Percentiles rank a stretch among this genome's conserved stretches.
These are phyloP conservation scores for Arxiozyma bovina DNA, from an alignment of 1,139 yeast species.

Conservation along the genomic window DNA sequence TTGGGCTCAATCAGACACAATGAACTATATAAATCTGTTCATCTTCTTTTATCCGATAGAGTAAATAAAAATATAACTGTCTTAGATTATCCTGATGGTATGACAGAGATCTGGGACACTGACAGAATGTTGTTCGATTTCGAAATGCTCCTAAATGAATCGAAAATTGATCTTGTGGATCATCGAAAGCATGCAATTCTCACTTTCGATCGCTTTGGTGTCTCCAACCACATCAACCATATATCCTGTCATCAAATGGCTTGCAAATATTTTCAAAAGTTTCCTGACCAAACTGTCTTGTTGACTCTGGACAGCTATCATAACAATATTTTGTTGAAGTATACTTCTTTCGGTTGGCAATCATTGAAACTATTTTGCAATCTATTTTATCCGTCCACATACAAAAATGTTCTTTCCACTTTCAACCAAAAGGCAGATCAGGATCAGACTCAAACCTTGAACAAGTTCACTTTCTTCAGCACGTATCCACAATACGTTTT, in stretches of 20 bases:
- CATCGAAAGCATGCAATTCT: slow-evolving; percentile 40
- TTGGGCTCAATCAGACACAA: slow-evolving; percentile 52
- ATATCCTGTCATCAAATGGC: slow-evolving; percentile 56
- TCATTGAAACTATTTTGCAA: slow-evolving; percentile 4
- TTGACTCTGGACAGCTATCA: slow-evolving; percentile 9
- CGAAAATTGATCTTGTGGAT: slow-evolving; percentile 6
- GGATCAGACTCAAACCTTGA: slow-evolving; percentile 4
- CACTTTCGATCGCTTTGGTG: slow-evolving; percentile 78
- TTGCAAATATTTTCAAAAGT: slow-evolving; percentile 26
- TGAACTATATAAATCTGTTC: slow-evolving; percentile 55
- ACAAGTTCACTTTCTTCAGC: slow-evolving; percentile 19
- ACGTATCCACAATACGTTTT: slow-evolving; percentile 48
- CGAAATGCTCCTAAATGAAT: slow-evolving; percentile 14
- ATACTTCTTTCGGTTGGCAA: slow-evolving; percentile 9
- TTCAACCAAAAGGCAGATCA: slow-evolving; percentile 23
- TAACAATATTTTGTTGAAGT: slow-evolving; percentile 9
- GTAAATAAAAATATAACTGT: slow-evolving; percentile 39
- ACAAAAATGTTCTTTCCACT: background rate
- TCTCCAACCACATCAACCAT: slow-evolving; percentile 84
- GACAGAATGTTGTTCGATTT: slow-evolving; percentile 29
- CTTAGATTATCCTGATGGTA: slow-evolving; percentile 56
- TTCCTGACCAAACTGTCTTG: slow-evolving; percentile 9
- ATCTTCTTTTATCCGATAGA: slow-evolving; percentile 43
- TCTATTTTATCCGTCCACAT: background rate
- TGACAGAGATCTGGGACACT: slow-evolving; percentile 59